A percentile compares a stretch with the other conserved stretches of the same genome.
Conservation (phyloP, 352 stramenopile species). For the Albugo laibachii region DNA sequence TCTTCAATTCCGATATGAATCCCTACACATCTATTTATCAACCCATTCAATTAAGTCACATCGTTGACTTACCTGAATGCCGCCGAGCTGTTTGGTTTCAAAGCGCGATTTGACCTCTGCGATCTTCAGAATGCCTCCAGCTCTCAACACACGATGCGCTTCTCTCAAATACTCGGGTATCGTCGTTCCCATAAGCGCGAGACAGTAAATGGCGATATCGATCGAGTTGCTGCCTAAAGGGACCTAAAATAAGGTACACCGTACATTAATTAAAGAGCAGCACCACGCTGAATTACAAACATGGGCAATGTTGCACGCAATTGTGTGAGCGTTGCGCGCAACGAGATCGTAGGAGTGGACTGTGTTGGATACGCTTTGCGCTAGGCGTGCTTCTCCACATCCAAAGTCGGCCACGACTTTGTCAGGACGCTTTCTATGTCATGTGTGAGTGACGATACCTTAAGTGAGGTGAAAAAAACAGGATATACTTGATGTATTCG, state of each 20-base stretch:
- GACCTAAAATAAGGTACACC: slow-evolving; percentile 37
- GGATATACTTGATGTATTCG: slow-evolving; percentile 74
- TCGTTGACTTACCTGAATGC: slow-evolving; percentile 12
- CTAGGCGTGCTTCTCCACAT: slow-evolving; percentile 93
- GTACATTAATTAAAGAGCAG: slow-evolving; percentile 3
- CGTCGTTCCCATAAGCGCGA: slow-evolving; percentile 97
- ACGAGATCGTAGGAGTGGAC: slow-evolving; percentile 98
- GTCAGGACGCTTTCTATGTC: slow-evolving; percentile 31
- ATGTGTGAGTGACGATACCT: neutral
- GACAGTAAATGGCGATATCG: slow-evolving; percentile 93
- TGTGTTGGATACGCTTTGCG: slow-evolving; percentile 70
- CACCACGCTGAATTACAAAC: slow-evolving; percentile 11
- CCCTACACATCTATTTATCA: slow-evolving; percentile 7
- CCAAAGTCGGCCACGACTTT: slow-evolving; percentile 93
- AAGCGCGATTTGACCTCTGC: slow-evolving; percentile 74
- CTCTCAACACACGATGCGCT: slow-evolving; percentile 86
- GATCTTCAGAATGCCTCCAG: slow-evolving; percentile 80
- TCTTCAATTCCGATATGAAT: slow-evolving; percentile 32
- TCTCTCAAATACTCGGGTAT: slow-evolving; percentile 94
- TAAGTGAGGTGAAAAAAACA: neutral
- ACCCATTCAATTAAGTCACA: neutral
- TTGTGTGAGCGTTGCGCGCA: slow-evolving; percentile 76
- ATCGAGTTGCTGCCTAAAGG: slow-evolving; percentile 78
- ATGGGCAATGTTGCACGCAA: slow-evolving; percentile 94
- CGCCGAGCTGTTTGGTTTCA: slow-evolving; percentile 42